Evolutionary conservation across 192 early-diverging fungal genomes (phyloP), one percentile per base, ranked within the genome.

Genomic region (Backusella circina): DNA sequence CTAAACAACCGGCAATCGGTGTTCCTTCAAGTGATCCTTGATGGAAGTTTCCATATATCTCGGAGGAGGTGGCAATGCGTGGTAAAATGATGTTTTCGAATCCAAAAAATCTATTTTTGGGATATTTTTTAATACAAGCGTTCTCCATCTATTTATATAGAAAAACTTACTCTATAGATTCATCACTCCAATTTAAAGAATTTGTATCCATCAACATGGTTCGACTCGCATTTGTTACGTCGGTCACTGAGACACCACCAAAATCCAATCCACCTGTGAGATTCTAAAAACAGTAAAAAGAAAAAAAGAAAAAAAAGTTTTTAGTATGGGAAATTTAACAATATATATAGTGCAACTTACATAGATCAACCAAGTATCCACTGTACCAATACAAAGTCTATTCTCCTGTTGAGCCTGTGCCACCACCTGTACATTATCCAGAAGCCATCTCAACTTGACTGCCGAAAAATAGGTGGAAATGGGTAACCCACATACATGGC

Each of bases 301-400:
- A 65, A 67, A 41, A 15, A 23, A 37, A 67, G 12, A 3, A 71
- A 57, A 57, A 21, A 57, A 9, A 23, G 2, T 47, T 47, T 67
- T 67, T 67, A 67, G 66, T 67, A 67, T 67, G 66, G 31, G 66
- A 67, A 67, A 33, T 57, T 57, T 7, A 57, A 7, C 26, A 26
- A 26, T 54, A 51, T 37, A 37, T 44, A 47, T 47, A 47, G 32
- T 35, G 28, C 38, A 13, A 70, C 86, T 77, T 85, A 91, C 91
- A 80, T 95, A 97, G 75, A 97, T 93, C 47, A 98, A 83, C 95
- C 96, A 98, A 18, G 95, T 91, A 83, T 98, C 96, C 66, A 98
- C 88, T 2, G 94, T 98, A 68, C 96, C 95, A 77, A 98, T 94
- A 81, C 88, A 84, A 70, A 97, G 77, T 5, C 84, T 88, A 33